phyloP scores from a whole-genome alignment of 768 basidiomycete genomes.

The Candolleomyces efflorescens region DNA sequence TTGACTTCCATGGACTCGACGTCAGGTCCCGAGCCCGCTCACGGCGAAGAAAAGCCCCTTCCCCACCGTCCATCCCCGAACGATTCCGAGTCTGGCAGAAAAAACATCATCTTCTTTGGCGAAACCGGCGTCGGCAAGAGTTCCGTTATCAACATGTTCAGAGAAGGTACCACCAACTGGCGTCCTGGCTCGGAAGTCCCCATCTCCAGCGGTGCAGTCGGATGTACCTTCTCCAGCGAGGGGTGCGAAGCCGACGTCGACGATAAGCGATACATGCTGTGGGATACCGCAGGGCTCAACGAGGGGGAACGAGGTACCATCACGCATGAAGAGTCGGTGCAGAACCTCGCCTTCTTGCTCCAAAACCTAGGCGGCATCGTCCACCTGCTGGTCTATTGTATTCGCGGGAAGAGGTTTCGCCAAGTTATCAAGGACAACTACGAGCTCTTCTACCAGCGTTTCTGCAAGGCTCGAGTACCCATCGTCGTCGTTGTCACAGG shows the following conservation, averaged over 20 bases:
- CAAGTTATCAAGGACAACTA: slow-evolving; percentile 10
- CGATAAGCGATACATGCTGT: slow-evolving; percentile 20
- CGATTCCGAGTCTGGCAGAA: no score
- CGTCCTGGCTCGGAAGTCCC: slow-evolving; percentile 11
- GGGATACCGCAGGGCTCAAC: slow-evolving; percentile 37
- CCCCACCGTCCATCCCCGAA: no score
- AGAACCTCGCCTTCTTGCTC: slow-evolving; percentile 13
- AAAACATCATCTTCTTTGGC: slow-evolving; percentile 33
- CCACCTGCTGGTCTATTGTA: slow-evolving; percentile 4
- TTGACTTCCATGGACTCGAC: no score
- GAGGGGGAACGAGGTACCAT: slow-evolving; percentile 24
- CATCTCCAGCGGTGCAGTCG: slow-evolving; percentile 26
- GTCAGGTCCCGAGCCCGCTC: no score
- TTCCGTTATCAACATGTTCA: slow-evolving; percentile 31
- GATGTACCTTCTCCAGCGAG: slow-evolving; percentile 28
- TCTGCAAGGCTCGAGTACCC: slow-evolving; percentile 6
- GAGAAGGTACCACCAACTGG: slow-evolving; percentile 6
- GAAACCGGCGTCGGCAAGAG: slow-evolving; percentile 31
- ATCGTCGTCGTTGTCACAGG: slow-evolving; percentile 9
- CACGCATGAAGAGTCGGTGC: slow-evolving; percentile 13
- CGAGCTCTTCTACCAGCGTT: slow-evolving; percentile 6
- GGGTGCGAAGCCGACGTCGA: slow-evolving; percentile 21
- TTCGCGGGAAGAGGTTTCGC: slow-evolving; percentile 7
- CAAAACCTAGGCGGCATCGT: not conserved
- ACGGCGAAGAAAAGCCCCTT: no score